Percentiles rank a stretch among this genome's conserved stretches.
Evolutionary conservation across 2,329 filamentous ascomycete genomes (phyloP).

Genomic region (Septoria petroselini): DNA sequence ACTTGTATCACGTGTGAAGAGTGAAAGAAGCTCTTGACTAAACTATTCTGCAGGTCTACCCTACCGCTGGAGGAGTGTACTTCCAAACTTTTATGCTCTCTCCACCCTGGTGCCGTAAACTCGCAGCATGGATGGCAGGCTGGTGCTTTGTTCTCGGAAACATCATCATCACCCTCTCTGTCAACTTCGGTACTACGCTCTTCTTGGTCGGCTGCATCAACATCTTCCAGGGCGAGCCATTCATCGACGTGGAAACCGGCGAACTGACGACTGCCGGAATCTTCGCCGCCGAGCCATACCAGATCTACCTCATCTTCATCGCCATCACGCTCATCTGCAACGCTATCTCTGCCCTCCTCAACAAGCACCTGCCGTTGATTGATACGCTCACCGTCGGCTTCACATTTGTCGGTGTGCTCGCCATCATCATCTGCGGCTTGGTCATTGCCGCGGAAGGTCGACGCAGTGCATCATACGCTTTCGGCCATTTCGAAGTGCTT

Average conservation of each 20-base stretch:
- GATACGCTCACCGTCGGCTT: conserved; percentile 73
- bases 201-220: conserved; percentile 57
- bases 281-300: conserved; percentile 45
- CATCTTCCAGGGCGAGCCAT: conserved; percentile 47
- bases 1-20: not conserved
- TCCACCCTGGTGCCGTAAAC: conserved; percentile 56
- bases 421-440: conserved; percentile 61
- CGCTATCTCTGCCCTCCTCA: conserved; percentile 51
- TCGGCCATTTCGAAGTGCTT: conserved; percentile 64
- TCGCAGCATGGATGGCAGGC: conserved; percentile 68
- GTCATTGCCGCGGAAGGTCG: conserved; percentile 68
- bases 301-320: conserved; percentile 51
- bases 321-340: conserved; percentile 52
- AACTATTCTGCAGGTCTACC: conserved; percentile 37
- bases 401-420: conserved; percentile 69
- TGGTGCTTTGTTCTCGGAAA: conserved; percentile 78
- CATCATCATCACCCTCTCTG: conserved; percentile 77
- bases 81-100: conserved; percentile 76
- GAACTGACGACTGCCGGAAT: conserved; percentile 44
- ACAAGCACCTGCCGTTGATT: conserved; percentile 55
- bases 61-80: conserved; percentile 67
- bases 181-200: conserved; percentile 67
- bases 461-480: conserved; percentile 60
- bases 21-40: conserved; percentile 8
- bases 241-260: not conserved